Percentiles rank a stretch among this genome's conserved stretches.
phyloP scores from a whole-genome alignment of 768 basidiomycete genomes.

The Boletus bicolor region DNA sequence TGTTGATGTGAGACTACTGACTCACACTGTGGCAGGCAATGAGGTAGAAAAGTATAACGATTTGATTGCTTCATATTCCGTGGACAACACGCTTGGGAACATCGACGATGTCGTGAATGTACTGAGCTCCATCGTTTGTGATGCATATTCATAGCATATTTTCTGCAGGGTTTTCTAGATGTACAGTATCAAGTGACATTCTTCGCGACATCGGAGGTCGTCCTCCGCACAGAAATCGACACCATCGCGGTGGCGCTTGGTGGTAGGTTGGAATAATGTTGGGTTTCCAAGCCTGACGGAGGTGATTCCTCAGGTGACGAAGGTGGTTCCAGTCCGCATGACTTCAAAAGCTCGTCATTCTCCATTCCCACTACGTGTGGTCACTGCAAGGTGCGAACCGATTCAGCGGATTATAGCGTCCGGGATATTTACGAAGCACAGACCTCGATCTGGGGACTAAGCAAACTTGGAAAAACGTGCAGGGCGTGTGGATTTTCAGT shows the following conservation, averaged over 20 bases:
- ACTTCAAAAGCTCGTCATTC: constrained; percentile 83
- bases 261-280: constrained; percentile 40
- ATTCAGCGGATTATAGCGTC: neutral
- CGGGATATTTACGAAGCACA: constrained; percentile 27
- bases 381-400: constrained; percentile 66
- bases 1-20: constrained; percentile 2
- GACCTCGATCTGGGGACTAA: constrained; percentile 85
- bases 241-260: constrained; percentile 58
- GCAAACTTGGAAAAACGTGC: constrained; percentile 85
- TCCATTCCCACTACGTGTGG: constrained; percentile 81
- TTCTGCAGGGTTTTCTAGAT: constrained; percentile 57
- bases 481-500: constrained; percentile 74
- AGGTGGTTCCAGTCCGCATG: constrained; percentile 66
- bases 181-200: constrained; percentile 55
- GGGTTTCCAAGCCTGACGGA: constrained; percentile 5
- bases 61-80: constrained; percentile 45
- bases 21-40: constrained; percentile 36
- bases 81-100: constrained; percentile 49
- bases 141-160: neutral
- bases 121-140: neutral
- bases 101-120: constrained; percentile 39
- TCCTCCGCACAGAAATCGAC: constrained; percentile 64
- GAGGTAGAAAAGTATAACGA: constrained; percentile 52
- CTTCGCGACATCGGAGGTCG: constrained; percentile 52
- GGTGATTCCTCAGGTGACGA: constrained; percentile 55